Evolutionary conservation across 257 asterid species (phyloP).

Genomic region (Capsicum chinense): DNA sequence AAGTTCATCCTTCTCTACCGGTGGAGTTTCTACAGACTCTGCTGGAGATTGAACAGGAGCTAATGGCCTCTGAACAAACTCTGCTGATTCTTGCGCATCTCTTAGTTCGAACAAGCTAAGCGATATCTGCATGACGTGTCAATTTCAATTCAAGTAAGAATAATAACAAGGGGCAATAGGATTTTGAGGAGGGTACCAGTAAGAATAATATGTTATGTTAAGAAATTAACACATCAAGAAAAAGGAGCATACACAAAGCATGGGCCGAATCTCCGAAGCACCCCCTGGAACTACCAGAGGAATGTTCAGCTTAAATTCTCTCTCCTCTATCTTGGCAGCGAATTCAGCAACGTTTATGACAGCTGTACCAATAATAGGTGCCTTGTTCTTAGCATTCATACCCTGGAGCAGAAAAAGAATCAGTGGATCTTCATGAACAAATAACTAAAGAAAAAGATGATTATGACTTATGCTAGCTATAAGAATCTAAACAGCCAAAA

Average conservation of each 20-base stretch:
- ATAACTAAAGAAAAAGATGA: not conserved
- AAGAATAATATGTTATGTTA: not conserved
- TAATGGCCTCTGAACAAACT: conserved; percentile 53
- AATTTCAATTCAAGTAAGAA: not conserved
- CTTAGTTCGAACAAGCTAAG: conserved; percentile 64
- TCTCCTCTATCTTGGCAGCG: conserved; percentile 63
- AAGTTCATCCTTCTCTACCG: conserved; percentile 78
- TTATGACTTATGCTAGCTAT: not conserved
- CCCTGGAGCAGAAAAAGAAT: conserved; percentile 50
- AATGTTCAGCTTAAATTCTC: conserved; percentile 54
- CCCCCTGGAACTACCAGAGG: conserved; percentile 64
- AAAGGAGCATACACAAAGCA: conserved; percentile 59
- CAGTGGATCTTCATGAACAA: not conserved
- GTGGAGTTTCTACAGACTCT: conserved; percentile 50
- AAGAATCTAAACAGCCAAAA: not conserved
- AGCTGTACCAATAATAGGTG: conserved; percentile 61
- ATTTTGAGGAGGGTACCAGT: not conserved
- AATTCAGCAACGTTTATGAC: conserved; percentile 77
- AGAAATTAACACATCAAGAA: conserved; percentile 7
- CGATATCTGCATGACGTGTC: conserved; percentile 59
- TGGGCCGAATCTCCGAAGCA: conserved; percentile 50
- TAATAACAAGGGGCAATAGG: not conserved
- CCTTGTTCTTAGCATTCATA: conserved; percentile 61
- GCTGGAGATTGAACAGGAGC: conserved; percentile 61
- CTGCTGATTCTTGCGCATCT: conserved; percentile 57